Evolutionary conservation across 73 alveolate species (phyloP).

Genomic region (Paramecium pentaurelia): DNA sequence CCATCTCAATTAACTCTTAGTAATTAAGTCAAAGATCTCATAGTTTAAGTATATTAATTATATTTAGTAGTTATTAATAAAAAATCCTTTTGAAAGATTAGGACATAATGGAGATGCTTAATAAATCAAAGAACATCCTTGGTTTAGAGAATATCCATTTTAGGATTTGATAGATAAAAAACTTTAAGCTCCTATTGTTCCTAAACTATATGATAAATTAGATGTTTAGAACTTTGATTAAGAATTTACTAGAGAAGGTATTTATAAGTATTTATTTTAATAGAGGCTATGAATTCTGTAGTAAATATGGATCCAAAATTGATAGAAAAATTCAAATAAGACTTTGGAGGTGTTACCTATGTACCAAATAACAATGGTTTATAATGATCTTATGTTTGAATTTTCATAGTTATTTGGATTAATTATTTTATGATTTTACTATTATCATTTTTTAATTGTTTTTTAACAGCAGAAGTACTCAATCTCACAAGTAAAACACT

Average conservation of each 20-base stretch:
- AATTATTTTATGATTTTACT: background rate
- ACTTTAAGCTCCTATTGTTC: constrained; percentile 73
- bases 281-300: constrained; percentile 17
- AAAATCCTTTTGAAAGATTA: constrained; percentile 89
- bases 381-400: background rate
- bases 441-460: background rate
- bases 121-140: constrained; percentile 89
- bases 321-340: background rate
- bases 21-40: constrained; percentile 70
- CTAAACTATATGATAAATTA: constrained; percentile 59
- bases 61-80: constrained; percentile 61
- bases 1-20: constrained; percentile 79
- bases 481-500: background rate
- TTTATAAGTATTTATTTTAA: too few species aligned
- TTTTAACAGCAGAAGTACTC: background rate
- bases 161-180: constrained; percentile 61
- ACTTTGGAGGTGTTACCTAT: background rate
- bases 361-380: background rate
- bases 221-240: constrained; percentile 54
- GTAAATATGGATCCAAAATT: constrained; percentile 16
- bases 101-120: constrained; percentile 87
- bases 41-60: background rate
- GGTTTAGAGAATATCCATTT: constrained; percentile 91
- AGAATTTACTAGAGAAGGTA: constrained; percentile 56
- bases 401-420: background rate